These are phyloP conservation scores for Penicillium sp. DNA, from an alignment of 2,329 filamentous ascomycete species.

Conservation along the genomic window DNA sequence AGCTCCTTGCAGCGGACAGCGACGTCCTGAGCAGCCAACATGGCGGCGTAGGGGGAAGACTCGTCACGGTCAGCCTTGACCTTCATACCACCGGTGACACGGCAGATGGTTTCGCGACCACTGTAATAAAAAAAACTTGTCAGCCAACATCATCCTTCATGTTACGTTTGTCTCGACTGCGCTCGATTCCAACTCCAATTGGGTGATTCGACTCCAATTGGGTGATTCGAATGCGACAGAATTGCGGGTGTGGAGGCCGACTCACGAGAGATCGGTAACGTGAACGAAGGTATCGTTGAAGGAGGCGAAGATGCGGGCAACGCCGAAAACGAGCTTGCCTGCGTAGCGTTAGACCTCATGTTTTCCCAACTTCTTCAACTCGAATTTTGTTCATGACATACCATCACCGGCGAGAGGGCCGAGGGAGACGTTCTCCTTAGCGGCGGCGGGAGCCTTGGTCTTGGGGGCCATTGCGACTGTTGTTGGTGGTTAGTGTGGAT, in stretches of 20 bases:
- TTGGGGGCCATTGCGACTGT: constrained; percentile 68
- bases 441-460: constrained; percentile 70
- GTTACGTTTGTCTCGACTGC: not conserved
- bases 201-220: constrained; percentile 1
- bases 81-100: constrained; percentile 99
- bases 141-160: constrained; percentile 47
- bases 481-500: constrained; percentile 36
- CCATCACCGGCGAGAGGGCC: constrained; percentile 95
- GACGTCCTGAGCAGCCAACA: constrained; percentile 99
- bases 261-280: constrained; percentile 95
- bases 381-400: constrained; percentile 40
- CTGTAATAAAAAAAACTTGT: constrained; percentile 55
- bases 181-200: constrained; percentile 5
- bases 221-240: not conserved
- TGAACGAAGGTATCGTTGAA: constrained; percentile 95
- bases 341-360: constrained; percentile 7
- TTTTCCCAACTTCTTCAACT: not conserved
- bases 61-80: constrained; percentile 99
- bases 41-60: constrained; percentile 98
- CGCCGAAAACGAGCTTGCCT: constrained; percentile 96
- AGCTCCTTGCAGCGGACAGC: constrained; percentile 81
- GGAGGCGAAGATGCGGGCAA: constrained; percentile 94
- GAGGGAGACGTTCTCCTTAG: constrained; percentile 94
- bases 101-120: constrained; percentile 99
- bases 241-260: constrained; percentile 11